These are phyloP conservation scores for Bathelium albidoporum DNA, from an alignment of 495 filamentous ascomycete genomes.

Conservation along the genomic window DNA sequence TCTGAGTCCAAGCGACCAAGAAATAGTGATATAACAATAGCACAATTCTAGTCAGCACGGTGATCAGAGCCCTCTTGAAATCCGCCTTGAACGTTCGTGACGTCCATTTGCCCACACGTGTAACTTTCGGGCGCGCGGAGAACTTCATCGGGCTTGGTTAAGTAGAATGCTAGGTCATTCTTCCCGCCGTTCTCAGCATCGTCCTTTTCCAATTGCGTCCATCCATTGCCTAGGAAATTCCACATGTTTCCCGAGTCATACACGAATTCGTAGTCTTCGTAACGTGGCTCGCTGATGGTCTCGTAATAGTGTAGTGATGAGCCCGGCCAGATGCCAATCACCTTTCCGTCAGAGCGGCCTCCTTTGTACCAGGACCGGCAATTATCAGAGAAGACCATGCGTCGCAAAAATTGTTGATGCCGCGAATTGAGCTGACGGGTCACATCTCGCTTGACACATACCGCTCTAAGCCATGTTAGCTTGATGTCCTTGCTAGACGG, in stretches of 20 bases:
- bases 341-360: slow-evolving; percentile 15
- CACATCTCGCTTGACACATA: slow-evolving; percentile 33
- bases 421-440: slow-evolving; percentile 38
- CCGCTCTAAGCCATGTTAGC: slow-evolving; percentile 11
- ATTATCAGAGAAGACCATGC: slow-evolving; percentile 37
- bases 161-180: background rate
- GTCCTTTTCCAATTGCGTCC: background rate
- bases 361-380: slow-evolving; percentile 49
- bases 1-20: background rate
- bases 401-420: slow-evolving; percentile 39
- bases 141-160: background rate
- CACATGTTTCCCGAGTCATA: slow-evolving; percentile 6
- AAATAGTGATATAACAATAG: background rate
- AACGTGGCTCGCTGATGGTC: slow-evolving; percentile 17
- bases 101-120: background rate
- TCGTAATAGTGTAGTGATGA: slow-evolving; percentile 39
- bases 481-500: background rate
- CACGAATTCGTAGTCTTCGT: slow-evolving; percentile 19
- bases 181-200: background rate
- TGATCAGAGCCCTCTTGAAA: background rate
- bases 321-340: slow-evolving; percentile 33
- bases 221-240: background rate
- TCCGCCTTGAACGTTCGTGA: background rate
- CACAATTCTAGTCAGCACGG: background rate
- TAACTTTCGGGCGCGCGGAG: background rate